Evolutionary conservation across 2,329 filamentous ascomycete species (phyloP), one percentile per base, ranked within the genome.

Genomic region (Helotiales sp.): DNA sequence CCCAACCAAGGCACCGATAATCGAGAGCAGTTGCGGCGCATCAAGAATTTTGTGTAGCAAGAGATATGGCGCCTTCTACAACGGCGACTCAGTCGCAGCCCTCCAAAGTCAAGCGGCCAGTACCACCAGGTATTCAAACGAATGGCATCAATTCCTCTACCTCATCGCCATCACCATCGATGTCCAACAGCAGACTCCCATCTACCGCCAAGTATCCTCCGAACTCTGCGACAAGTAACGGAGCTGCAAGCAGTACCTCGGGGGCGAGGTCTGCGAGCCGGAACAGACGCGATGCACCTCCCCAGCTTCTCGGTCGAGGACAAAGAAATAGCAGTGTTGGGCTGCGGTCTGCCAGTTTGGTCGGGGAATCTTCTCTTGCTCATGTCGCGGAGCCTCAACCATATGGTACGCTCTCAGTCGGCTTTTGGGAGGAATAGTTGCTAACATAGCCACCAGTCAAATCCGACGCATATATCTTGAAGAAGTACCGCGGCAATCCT

Each of bases 391-490:
- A 84, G 66, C 83, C 83, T 45, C 83, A 79, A 17, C 86, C 86
- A 32, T 86, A 87, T 73, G 79, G 86, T 88, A 81, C 67, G 78
- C 64, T 37, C 30, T 61, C 13, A 49, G 26, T 45, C 64, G 65
- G 69, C 43, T 67, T 64, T 61, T 58, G 67, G 47, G 63, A 68
- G 65, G 63, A 73, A 70, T 67, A 75, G 67, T 71, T 65, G 65
- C 73, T 68, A 73, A 74, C 45, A 63, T 43, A 26, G 13, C 43
- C 13, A 26, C 15, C 65, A 93, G 93, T 95, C 50, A 86, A 91
- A 77, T 91, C 89, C 32, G 87, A 90, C 68, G 80, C 86, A 15
- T 92, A 96, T 74, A 93, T 98, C 57, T 83, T 98, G n/a, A 89
- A 87, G 74, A 97, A 94, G 80, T 93, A 91, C 79, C 84, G 83